phyloP scores from a whole-genome alignment of 2,329 filamentous ascomycete genomes.

The Neofusicoccum umdonicola region DNA sequence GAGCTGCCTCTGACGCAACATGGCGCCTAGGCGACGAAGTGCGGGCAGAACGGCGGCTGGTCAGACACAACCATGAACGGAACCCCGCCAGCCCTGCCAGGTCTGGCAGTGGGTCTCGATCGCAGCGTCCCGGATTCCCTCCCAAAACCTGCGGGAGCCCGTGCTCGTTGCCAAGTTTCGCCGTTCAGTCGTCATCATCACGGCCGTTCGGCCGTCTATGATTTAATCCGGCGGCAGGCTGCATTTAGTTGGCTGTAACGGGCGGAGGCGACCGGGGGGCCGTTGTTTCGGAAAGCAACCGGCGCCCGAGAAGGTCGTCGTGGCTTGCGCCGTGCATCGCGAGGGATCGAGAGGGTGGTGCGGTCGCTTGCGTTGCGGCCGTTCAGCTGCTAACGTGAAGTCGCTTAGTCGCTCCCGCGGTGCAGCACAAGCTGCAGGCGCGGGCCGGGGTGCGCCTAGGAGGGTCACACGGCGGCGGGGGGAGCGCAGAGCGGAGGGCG shows the following conservation, averaged over 20 bases:
- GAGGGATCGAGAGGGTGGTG: not conserved
- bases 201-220: not conserved
- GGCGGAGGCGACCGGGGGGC: not conserved
- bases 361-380: not conserved
- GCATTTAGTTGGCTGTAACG: not conserved
- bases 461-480: not conserved
- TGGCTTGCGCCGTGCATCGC: conserved; percentile 2
- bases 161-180: conserved; percentile 17
- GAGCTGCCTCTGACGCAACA: conserved; percentile 17
- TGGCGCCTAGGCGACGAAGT: not conserved
- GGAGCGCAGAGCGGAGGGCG: not conserved
- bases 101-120: not conserved
- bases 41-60: conserved; percentile 5
- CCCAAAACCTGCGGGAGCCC: conserved; percentile 15
- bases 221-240: conserved; percentile 10
- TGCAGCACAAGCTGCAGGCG: not conserved
- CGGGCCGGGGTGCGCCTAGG: not conserved
- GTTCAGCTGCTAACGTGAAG: not conserved
- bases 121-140: not conserved
- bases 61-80: not conserved
- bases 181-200: conserved; percentile 1
- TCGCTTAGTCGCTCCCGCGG: not conserved
- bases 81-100: conserved; percentile 2
- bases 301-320: not conserved
- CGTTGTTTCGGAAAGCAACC: not conserved